Conservation (phyloP, 805 yeast species). For the Scheffersomyces stipitis region DNA sequence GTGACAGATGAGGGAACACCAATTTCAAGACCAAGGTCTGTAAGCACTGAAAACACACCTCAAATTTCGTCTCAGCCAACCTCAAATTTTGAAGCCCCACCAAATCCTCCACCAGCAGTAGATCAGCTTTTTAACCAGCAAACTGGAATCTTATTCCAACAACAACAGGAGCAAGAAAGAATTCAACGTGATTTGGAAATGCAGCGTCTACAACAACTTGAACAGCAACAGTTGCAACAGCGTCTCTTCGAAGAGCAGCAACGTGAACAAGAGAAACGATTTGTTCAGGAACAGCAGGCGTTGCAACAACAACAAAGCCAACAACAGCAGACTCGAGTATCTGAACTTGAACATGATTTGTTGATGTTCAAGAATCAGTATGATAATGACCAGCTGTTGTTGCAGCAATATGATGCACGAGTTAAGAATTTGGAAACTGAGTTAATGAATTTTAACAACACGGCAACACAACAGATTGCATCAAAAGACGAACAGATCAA, state of each 20-base stretch:
- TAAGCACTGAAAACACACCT: constrained; percentile 21
- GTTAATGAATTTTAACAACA: constrained; percentile 54
- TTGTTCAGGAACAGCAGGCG: constrained; percentile 66
- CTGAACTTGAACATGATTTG: constrained; percentile 80
- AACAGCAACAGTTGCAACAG: constrained; percentile 68
- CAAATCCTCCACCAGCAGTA: constrained; percentile 38
- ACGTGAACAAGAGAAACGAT: constrained; percentile 63
- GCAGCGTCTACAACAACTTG: constrained; percentile 66
- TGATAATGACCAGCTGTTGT: constrained; percentile 78
- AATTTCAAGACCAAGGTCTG: constrained; percentile 31
- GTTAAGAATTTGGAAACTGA: constrained; percentile 82
- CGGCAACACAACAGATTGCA: constrained; percentile 70
- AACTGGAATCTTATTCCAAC: constrained; percentile 52
- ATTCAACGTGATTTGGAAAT: constrained; percentile 62
- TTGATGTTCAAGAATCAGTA: constrained; percentile 74
- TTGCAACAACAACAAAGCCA: constrained; percentile 65
- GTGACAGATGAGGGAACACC: constrained; percentile 44
- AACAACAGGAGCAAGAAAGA: constrained; percentile 57
- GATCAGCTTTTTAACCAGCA: constrained; percentile 49
- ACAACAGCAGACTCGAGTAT: constrained; percentile 74
- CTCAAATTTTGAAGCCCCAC: constrained; percentile 25
- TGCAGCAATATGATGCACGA: constrained; percentile 84
- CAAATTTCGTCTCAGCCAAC: constrained; percentile 50
- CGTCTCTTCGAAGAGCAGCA: constrained; percentile 75
- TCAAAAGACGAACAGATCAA: constrained; percentile 73